Base-by-base conservation (phyloP, 2,329 filamentous ascomycete species). In the Aspergillus sp. region DNA sequence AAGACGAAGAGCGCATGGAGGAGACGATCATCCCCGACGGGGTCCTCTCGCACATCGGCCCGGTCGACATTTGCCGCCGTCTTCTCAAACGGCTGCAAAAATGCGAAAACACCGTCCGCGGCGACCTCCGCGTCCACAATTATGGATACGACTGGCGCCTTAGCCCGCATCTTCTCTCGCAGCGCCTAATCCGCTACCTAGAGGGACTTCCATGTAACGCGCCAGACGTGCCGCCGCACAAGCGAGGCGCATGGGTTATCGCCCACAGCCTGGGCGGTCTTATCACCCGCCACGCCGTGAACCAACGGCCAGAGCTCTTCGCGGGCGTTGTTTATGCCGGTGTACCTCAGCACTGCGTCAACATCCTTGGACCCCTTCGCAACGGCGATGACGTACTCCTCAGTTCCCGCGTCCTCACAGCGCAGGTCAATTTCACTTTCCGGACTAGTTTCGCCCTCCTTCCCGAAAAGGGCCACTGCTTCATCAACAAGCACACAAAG, bases 91-190 rank as follows among this genome's bases (percentile, higher is more conserved):
- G 90, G 59, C 77, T 97, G 22, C 84, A 87, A 54, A 88, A 89
- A 34, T 91, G 87, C 66, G 87, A 92, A 13, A 96, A 96, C 70
- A 87, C 86, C 1, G 84, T 85, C 56, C 83, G 81, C 4, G 92
- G 91, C 7, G 89, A 85, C 64, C 80, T 97, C 6, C 84, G 92
- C 51, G 85, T 97, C 0, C 93, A 93, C 82, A 90, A 97, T 69
- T 98, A 94, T 72, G 93, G 93, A 19, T 98, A 97, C 70, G 94
- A 98, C 77, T 98, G 94, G 94, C 85, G 94, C 17, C 80, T 97
- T 45, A 95, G 91, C 65, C 94, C 94, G 0, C 85, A 89, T 70
- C 80, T 92, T 0, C 83, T 95, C 0, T 93, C 91, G 3, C 82
- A 83, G 50, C 87, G 87, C 63, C 80, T 98, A n/a, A 86, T 89